phyloP scores from a whole-genome alignment of 106 monocot genomes.

The Dioscorea dumetorum region DNA sequence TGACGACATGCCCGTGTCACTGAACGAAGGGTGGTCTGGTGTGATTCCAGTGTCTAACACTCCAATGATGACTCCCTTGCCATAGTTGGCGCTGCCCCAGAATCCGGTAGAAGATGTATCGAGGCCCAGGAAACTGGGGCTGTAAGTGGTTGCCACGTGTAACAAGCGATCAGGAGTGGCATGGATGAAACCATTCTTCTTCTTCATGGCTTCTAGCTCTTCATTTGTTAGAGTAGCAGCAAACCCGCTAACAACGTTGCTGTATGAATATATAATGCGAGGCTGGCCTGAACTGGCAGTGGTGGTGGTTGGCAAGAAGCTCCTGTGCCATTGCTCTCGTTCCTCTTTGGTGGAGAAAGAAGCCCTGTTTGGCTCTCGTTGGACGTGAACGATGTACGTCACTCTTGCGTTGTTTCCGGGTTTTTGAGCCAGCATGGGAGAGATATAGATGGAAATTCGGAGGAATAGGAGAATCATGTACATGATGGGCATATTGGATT shows the following conservation, averaged over 20 bases:
- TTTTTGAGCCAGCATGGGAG: too few relatives aligned
- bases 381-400: background rate
- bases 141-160: background rate
- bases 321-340: background rate
- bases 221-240: background rate
- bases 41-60: slow-evolving; percentile 46
- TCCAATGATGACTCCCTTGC: slow-evolving; percentile 43
- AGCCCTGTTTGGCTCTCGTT: background rate
- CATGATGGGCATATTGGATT: too few relatives aligned
- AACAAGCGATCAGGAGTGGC: background rate
- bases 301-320: background rate
- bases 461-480: too few relatives aligned
- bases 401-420: too few relatives aligned
- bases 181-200: background rate
- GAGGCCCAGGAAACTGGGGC: slow-evolving; percentile 27
- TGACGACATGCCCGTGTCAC: slow-evolving; percentile 24
- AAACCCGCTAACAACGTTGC: background rate
- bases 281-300: background rate
- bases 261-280: background rate
- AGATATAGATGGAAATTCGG: too few relatives aligned
- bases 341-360: background rate
- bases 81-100: slow-evolving; percentile 23
- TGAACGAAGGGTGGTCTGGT: slow-evolving; percentile 57
- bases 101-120: background rate
- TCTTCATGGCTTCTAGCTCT: background rate